phyloP scores from a whole-genome alignment of 1,284 basidiomycete genomes.

The Trichosporon sp. region DNA sequence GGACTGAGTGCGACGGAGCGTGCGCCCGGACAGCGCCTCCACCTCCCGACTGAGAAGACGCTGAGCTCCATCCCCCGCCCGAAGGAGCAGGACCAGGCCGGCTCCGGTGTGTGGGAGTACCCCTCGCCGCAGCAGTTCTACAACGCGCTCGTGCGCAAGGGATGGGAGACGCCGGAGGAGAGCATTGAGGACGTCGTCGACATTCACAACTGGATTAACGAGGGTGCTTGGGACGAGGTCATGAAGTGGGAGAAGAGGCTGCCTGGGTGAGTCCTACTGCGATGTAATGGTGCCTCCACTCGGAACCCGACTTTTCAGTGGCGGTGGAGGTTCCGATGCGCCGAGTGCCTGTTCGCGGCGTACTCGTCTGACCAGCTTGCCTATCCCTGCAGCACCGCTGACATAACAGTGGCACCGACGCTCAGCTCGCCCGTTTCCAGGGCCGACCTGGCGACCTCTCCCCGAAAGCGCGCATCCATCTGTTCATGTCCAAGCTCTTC shows the following conservation, averaged over 20 bases:
- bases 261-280: conserved; percentile 48
- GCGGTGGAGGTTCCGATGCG: background rate
- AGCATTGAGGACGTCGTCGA: conserved; percentile 96
- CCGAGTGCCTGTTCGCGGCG: no score
- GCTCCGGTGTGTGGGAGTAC: conserved; percentile 78
- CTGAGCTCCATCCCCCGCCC: conserved; percentile 85
- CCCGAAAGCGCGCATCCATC: conserved; percentile 80
- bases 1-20: conserved; percentile 61
- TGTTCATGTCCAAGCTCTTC: conserved; percentile 82
- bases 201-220: conserved; percentile 98
- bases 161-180: conserved; percentile 97
- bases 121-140: conserved; percentile 99
- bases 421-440: conserved; percentile 77
- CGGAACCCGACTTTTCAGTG: background rate
- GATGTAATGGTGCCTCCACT: background rate
- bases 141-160: conserved; percentile 94
- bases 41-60: conserved; percentile 74
- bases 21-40: conserved; percentile 54
- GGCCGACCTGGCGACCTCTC: conserved; percentile 82
- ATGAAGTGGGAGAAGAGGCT: conserved; percentile 84
- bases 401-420: conserved; percentile 56
- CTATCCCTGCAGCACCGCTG: background rate
- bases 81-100: conserved; percentile 43
- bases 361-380: no score
- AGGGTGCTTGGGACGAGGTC: conserved; percentile 94